Evolutionary conservation across 2,329 filamentous ascomycete genomes (phyloP).

Genomic region (Claviceps purpurea): DNA sequence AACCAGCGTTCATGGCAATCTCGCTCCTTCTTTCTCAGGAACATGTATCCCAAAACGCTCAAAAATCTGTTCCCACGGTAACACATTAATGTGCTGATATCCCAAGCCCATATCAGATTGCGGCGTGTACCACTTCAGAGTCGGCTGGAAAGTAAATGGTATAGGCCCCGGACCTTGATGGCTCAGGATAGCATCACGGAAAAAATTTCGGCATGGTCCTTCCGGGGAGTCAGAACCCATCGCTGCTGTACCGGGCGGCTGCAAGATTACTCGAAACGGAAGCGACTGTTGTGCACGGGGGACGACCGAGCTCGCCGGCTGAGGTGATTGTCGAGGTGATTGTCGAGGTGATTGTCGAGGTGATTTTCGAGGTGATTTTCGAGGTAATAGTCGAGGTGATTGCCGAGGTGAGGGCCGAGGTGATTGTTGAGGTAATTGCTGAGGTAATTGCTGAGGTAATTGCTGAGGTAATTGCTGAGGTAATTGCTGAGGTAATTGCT

Average conservation of each 20-base stretch:
- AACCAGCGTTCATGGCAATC: too few relatives aligned
- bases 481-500: too few relatives aligned
- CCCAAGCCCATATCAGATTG: conserved; percentile 33
- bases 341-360: too few relatives aligned
- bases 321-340: background rate
- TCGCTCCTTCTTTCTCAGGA: conserved; percentile 7
- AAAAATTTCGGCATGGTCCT: conserved; percentile 23
- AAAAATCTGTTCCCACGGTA: conserved; percentile 29
- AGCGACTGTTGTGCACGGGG: background rate
- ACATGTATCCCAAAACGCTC: conserved; percentile 14
- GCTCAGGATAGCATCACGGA: conserved; percentile 14
- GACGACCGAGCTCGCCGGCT: background rate
- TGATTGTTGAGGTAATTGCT: too few relatives aligned
- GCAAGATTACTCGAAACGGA: conserved; percentile 27
- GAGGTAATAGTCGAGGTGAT: too few relatives aligned
- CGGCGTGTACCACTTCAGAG: conserved; percentile 37
- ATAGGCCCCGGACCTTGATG: background rate
- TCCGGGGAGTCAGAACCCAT: background rate
- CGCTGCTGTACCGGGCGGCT: conserved; percentile 27
- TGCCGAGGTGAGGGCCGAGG: too few relatives aligned
- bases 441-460: too few relatives aligned
- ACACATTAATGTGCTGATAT: conserved; percentile 35
- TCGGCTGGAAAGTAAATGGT: conserved; percentile 30
- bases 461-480: too few relatives aligned
- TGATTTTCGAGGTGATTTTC: too few relatives aligned